These are phyloP conservation scores for Blastomyces silverae DNA, from an alignment of 2,329 filamentous ascomycete species.

Conservation along the genomic window DNA sequence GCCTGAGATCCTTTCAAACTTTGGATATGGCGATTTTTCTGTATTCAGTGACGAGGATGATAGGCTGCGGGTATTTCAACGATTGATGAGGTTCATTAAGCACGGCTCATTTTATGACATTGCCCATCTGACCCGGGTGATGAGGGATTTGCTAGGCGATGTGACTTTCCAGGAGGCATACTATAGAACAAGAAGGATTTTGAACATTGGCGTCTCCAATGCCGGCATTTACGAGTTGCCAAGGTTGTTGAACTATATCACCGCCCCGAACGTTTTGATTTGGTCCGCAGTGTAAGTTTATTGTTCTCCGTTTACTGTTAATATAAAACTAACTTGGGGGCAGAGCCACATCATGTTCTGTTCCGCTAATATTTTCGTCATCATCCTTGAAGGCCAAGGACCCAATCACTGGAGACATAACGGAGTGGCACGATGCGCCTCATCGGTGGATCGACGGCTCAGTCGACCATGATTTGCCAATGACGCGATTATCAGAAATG, in stretches of 20 bases:
- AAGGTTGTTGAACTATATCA: constrained; percentile 82
- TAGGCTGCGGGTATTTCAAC: constrained; percentile 58
- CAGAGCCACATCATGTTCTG: constrained; percentile 82
- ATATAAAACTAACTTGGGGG: constrained; percentile 7
- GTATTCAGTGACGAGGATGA: constrained; percentile 64
- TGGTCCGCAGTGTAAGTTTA: constrained; percentile 74
- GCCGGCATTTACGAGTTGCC: constrained; percentile 83
- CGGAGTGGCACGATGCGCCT: constrained; percentile 78
- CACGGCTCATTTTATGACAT: constrained; percentile 81
- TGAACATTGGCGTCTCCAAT: constrained; percentile 90
- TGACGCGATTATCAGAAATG: constrained; percentile 84
- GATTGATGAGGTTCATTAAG: constrained; percentile 67
- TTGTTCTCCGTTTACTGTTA: neutral
- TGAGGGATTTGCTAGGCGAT: constrained; percentile 73
- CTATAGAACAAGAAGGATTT: constrained; percentile 82
- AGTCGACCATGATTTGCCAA: constrained; percentile 88
- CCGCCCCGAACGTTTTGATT: constrained; percentile 87
- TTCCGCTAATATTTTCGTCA: constrained; percentile 77
- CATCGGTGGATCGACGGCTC: constrained; percentile 91
- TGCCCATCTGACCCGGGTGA: constrained; percentile 69
- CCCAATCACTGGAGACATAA: constrained; percentile 65
- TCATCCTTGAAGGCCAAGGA: constrained; percentile 78
- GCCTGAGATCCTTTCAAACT: constrained; percentile 59
- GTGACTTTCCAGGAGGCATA: constrained; percentile 95
- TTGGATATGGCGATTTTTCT: constrained; percentile 70